Base-by-base conservation (phyloP, 306 rosid genomes). In the Vigna angularis region DNA sequence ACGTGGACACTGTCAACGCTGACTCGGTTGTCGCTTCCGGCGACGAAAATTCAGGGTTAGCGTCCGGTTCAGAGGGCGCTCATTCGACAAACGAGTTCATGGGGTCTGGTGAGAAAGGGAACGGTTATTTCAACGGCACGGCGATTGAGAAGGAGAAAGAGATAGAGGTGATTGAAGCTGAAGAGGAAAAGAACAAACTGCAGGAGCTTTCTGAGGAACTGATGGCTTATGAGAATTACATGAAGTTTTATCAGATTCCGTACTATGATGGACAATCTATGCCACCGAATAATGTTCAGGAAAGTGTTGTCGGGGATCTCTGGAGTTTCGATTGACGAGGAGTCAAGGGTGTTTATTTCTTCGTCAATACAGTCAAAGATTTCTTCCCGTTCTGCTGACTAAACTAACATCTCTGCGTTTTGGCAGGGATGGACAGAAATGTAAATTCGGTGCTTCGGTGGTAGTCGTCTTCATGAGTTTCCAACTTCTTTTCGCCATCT, bases 211-310 rank as follows among this genome's bases (percentile, higher is more conserved):
- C 98, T 0, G 95, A 94, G 79, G 97, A 94, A 77, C 70, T 94
- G 15, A 84, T 92, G 93, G 97, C 98, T 55, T 92, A 83, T 45
- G 97, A 94, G 85, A 85, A 83, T 63, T 85, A 44, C 85, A 92
- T 94, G 96, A 94, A 89, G 76, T 94, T 94, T 51, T 92, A 87
- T 83, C 91, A 94, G 89, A 82, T 92, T 83, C 98, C 97, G 0
- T 94, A 84, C 84, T 86, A 90, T 34, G 97, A 92, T 45, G 96
- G 93, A 1, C 87, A 92, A 44, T 94, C 95, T 0, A 20, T 49
- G 26, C 75, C 90, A 10, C 78, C 83, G 8, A 88, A 63, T 73
- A 18, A 71, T 42, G 72, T 75, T 13, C 92, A 87, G 82, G 97
- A 90, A 77, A 85, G 83, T 61, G 61, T 87, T 20, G 87, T 92